Evolutionary conservation across 2,329 filamentous ascomycete species (phyloP).

Genomic region (Monosporascus cannonballus): DNA sequence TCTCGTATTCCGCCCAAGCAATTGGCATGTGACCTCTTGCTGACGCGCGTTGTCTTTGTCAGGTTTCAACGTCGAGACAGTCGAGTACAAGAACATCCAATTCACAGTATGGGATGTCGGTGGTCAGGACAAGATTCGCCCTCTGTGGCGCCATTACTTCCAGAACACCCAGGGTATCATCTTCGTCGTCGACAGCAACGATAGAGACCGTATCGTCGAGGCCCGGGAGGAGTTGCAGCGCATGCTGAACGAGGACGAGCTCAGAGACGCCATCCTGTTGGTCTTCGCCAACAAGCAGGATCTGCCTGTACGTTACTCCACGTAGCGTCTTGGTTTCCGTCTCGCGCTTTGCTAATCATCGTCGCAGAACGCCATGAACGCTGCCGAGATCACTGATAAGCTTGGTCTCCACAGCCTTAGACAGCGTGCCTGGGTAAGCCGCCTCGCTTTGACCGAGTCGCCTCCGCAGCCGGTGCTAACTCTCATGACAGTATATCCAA

Average conservation of each 20-base stretch:
- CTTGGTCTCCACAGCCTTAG: slow-evolving; percentile 98
- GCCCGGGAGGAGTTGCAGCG: slow-evolving; percentile 93
- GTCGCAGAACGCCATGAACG: slow-evolving; percentile 94
- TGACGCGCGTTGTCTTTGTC: slow-evolving; percentile 15
- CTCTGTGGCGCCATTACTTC: slow-evolving; percentile 99
- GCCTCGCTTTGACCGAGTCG: slow-evolving; percentile 1
- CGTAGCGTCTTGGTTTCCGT: not conserved
- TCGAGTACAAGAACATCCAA: slow-evolving; percentile 99
- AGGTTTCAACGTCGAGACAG: slow-evolving; percentile 99
- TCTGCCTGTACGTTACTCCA: slow-evolving; percentile 68
- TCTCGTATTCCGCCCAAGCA: not conserved
- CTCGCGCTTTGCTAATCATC: slow-evolving; percentile 19
- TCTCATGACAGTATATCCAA: slow-evolving; percentile 78
- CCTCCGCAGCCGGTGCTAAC: slow-evolving; percentile 13
- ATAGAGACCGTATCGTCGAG: slow-evolving; percentile 96
- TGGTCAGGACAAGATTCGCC: slow-evolving; percentile 99
- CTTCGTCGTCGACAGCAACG: slow-evolving; percentile 99
- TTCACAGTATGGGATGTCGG: slow-evolving; percentile 99
- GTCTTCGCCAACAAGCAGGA: slow-evolving; percentile 99
- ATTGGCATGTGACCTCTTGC: slow-evolving; percentile 3
- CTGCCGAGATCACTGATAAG: slow-evolving; percentile 99
- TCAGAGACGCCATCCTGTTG: slow-evolving; percentile 91
- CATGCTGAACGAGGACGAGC: slow-evolving; percentile 98
- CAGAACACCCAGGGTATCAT: slow-evolving; percentile 99
- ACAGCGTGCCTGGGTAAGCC: slow-evolving; percentile 95